A percentile compares a stretch with the other conserved stretches of the same genome.
Evolutionary conservation across 345 rosid species (phyloP).

Genomic region (Angophora floribunda): DNA sequence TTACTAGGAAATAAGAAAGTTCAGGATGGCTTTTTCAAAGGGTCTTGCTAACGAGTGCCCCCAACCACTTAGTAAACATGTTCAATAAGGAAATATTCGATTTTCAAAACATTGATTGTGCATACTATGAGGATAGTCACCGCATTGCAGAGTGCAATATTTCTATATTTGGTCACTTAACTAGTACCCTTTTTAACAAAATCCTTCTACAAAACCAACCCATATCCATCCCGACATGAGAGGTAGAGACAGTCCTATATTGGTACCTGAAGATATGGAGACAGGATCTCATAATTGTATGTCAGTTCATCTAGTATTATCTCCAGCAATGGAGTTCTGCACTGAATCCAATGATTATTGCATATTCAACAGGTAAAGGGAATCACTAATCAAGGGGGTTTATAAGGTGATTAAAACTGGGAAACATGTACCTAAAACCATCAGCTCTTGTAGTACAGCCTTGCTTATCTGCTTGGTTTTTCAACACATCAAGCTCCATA

Average conservation of each 20-base stretch:
- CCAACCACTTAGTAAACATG: neutral
- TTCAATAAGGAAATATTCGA: neutral
- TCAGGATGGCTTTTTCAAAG: neutral
- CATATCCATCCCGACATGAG: neutral
- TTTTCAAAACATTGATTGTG: neutral
- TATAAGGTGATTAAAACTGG: neutral
- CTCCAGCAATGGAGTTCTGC: conserved; percentile 67
- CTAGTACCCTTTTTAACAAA: neutral
- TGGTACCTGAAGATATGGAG: conserved; percentile 59
- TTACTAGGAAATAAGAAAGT: neutral
- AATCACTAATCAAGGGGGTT: neutral
- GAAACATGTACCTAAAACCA: conserved; percentile 50
- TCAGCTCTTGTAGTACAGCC: conserved; percentile 62
- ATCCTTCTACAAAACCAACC: neutral
- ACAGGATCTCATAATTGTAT: conserved; percentile 40
- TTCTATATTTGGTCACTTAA: neutral
- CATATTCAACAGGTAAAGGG: neutral
- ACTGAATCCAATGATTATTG: conserved; percentile 9
- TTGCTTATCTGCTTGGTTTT: conserved; percentile 52
- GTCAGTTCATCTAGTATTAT: conserved; percentile 66
- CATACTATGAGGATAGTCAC: neutral
- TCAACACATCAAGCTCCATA: conserved; percentile 70
- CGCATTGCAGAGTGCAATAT: neutral
- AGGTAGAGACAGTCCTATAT: neutral
- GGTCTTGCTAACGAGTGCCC: neutral